Conservation (phyloP, 352 stramenopile species). For the Globisporangium paroecandrum region DNA sequence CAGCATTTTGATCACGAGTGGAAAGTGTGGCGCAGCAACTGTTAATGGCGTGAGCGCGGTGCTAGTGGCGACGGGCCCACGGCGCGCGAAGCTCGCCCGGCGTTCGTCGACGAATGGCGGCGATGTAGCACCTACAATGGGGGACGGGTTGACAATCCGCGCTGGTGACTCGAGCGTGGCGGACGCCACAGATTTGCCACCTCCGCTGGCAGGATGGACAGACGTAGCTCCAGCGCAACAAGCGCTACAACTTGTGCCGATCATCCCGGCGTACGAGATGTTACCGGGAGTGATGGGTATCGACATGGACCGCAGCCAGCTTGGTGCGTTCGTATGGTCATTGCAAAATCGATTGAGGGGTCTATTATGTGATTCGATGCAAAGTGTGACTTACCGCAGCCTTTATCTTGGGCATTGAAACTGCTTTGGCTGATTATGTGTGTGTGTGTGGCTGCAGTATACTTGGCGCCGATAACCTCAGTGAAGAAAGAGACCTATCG, state of each 20-base stretch:
- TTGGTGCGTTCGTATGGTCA: slow-evolving; percentile 23
- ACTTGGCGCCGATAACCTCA: slow-evolving; percentile 32
- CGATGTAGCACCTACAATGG: neutral
- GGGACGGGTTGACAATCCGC: neutral
- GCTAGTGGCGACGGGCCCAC: neutral
- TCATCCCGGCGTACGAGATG: slow-evolving; percentile 22
- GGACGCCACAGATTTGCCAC: neutral
- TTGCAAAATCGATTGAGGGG: neutral
- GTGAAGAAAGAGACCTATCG: slow-evolving; percentile 43
- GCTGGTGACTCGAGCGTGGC: neutral
- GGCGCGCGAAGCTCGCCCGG: neutral
- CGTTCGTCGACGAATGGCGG: neutral
- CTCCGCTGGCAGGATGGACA: neutral
- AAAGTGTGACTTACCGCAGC: neutral
- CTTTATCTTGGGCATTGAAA: neutral
- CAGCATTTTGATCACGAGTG: neutral
- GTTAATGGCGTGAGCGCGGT: neutral
- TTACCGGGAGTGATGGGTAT: slow-evolving; percentile 24
- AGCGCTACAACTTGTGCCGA: slow-evolving; percentile 18
- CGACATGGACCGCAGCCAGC: slow-evolving; percentile 25
- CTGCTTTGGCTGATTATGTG: neutral
- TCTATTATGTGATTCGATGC: too few species aligned
- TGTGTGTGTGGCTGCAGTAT: slow-evolving; percentile 21
- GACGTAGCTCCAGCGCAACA: neutral
- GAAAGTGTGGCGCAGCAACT: neutral